Base-by-base conservation (phyloP, 768 basidiomycete genomes). In the Rhizopogon vinicolor region DNA sequence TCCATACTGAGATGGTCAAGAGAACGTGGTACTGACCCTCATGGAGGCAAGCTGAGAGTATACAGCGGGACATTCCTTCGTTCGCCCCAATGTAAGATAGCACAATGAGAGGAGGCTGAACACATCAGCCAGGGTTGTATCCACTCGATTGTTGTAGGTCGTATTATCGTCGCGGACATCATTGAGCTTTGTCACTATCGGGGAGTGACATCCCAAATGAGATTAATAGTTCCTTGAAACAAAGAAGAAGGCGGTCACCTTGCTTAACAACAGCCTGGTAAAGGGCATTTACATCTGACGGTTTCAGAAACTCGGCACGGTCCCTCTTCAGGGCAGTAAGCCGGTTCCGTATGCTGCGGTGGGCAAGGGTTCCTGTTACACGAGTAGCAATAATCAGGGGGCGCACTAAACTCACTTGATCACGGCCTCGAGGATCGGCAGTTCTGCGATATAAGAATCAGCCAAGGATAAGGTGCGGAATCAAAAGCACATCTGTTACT, bases 71-170 rank as follows among this genome's bases (percentile, higher is more conserved):
- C 88, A 87, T 70, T 98, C 95, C 61, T 87, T 85, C 41, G 92
- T 94, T 75, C 94, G 95, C 42, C 97, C 97, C 58, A 99, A 94
- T 39, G 95, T 97, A 63, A 99, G 85, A 78, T 94, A 99, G 80
- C 97, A 98, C 60, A 99, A 82, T 13, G 93, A 96, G 43, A 99
- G 82, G 48, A 99, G 80, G 65, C 84, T 87, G 75, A 98, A 98
- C 39, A 98, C 96, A 73, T 99, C 97, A 29, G 92, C 87, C 44
- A 99, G 84, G 4, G 93, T 91, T 6, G 93, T 95, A 74, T 99
- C 97, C 44, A 99, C 79, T 50, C 97, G 80, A 71, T 98, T 99
- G 65, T 86, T 89, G 73, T 85, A 84, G 8, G 81, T 75, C 19
- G 82, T 81, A 58, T 76, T 81, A 61, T 88, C 88, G 65, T 89